These are phyloP conservation scores for Sclerotinia nivalis DNA, from an alignment of 2,329 filamentous ascomycete genomes.

Conservation along the genomic window DNA sequence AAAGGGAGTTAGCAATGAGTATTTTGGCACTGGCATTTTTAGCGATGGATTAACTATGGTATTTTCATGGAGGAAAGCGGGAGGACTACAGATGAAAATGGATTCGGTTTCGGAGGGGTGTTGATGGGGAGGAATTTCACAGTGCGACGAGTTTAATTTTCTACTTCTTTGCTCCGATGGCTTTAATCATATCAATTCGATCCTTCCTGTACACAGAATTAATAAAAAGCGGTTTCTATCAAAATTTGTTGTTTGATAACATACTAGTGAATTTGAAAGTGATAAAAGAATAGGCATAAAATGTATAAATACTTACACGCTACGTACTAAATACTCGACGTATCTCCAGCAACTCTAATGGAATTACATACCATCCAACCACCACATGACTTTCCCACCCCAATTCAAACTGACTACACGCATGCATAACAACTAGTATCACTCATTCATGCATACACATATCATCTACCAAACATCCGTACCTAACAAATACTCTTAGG, in stretches of 20 bases:
- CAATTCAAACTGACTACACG: too few species aligned
- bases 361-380: too few species aligned
- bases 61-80: background rate
- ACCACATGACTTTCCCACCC: too few species aligned
- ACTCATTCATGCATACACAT: too few species aligned
- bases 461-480: too few species aligned
- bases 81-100: background rate
- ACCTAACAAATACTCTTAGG: too few species aligned
- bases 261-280: background rate
- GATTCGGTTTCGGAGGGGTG: background rate
- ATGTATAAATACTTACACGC: background rate
- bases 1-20: slow-evolving; percentile 5
- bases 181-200: background rate
- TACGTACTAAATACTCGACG: too few species aligned
- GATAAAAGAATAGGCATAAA: background rate
- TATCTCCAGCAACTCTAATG: too few species aligned
- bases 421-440: too few species aligned
- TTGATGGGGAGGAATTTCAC: background rate
- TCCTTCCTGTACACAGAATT: slow-evolving; percentile 3
- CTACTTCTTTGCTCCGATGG: background rate
- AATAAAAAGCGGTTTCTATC: background rate
- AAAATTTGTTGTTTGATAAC: background rate
- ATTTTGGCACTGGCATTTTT: slow-evolving; percentile 4
- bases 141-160: background rate
- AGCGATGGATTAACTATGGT: background rate